Evolutionary conservation across 352 stramenopile species (phyloP), one percentile per base, ranked within the genome.

Genomic region (Pythium phragmitis): DNA sequence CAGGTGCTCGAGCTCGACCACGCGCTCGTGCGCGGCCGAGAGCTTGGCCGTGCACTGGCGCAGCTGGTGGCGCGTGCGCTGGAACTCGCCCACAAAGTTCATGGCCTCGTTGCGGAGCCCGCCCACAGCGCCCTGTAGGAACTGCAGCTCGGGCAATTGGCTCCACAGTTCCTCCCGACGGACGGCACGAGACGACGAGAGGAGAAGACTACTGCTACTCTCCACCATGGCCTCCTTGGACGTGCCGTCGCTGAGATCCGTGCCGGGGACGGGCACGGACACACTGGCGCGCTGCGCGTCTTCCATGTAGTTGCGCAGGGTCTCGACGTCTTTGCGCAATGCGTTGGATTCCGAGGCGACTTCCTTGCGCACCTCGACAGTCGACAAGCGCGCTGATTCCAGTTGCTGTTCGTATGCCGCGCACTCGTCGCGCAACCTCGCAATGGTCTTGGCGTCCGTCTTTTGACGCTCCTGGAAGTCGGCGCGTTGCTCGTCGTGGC

Each of bases 1-100:
- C 28, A 77, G 55, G 7, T 75, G 67, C 63, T 89, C 80, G 4
- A 89, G 54, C 34, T 89, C 76, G 7, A 53, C 45, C 1, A 59
- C 30, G 21, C 62, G 70, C 21, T 84, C 69, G 0, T 69, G 58
- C 4, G 70, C 49, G 16, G 65, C 41, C 3, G 68, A 49, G n/a
- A 87, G 67, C 62, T 79, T 76, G 19, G 65, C 70, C 21, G 47
- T 57, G 36, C 79, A 69, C 42, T 85, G 74, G 2, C 67, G 61
- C 21, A 67, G 34, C 2, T 71, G 43, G 56, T 89, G 78, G 2
- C 69, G 65, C 4, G 57, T 42, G 2, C 69, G 67, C 45, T 89
- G 80, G 33, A 83, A 76, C 19, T 85, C 78, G 48, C 81, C 65
- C 9, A 87, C 76, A 12, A 82, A 57, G 23, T 77, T 73, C 70